Conservation (phyloP, 2,329 filamentous ascomycete genomes). For the Monosporascus sp. region DNA sequence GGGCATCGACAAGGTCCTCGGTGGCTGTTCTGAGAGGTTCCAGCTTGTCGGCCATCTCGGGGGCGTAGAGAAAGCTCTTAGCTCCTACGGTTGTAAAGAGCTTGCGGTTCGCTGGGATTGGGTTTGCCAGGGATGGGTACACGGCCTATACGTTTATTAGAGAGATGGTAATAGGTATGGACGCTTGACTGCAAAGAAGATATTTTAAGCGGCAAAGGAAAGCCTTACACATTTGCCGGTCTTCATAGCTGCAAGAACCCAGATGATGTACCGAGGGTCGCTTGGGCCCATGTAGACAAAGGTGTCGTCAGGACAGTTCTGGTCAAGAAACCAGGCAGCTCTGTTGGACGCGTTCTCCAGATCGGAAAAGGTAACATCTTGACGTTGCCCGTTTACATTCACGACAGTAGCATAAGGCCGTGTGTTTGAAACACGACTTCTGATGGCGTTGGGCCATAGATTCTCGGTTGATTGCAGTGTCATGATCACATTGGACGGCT, state of each 20-base stretch:
- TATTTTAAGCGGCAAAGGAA: neutral
- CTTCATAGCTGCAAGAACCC: slow-evolving; percentile 12
- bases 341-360: slow-evolving; percentile 16
- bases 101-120: slow-evolving; percentile 1
- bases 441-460: slow-evolving; percentile 9
- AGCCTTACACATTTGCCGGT: slow-evolving; percentile 10
- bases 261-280: slow-evolving; percentile 10
- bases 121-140: slow-evolving; percentile 4
- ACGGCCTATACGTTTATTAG: neutral
- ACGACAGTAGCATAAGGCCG: slow-evolving; percentile 9
- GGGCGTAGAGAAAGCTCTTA: slow-evolving; percentile 4
- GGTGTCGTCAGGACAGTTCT: slow-evolving; percentile 7
- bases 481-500: too few species aligned
- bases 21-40: slow-evolving; percentile 1
- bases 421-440: neutral
- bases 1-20: neutral
- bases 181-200: too few species aligned
- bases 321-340: slow-evolving; percentile 14
- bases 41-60: neutral
- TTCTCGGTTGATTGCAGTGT: slow-evolving; percentile 1
- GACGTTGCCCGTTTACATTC: slow-evolving; percentile 2
- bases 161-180: too few species aligned
- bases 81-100: slow-evolving; percentile 4
- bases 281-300: slow-evolving; percentile 12
- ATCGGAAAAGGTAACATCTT: slow-evolving; percentile 12